Conservation (phyloP, 2,329 filamentous ascomycete species). For the Exophiala oligosperma region DNA sequence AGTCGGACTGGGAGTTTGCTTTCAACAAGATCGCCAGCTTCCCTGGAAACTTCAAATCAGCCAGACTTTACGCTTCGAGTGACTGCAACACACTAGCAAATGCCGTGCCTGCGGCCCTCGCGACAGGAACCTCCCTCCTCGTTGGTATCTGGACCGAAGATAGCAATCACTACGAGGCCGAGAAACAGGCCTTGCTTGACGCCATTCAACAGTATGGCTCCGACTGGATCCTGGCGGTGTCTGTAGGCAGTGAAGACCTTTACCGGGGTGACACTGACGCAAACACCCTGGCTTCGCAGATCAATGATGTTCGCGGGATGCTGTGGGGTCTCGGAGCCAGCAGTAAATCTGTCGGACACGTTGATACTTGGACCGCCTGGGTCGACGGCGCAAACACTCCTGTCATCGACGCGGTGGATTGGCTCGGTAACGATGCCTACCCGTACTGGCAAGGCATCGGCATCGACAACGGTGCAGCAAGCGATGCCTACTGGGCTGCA, state of each 20-base stretch:
- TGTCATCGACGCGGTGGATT: conserved; percentile 65
- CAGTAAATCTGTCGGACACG: conserved; percentile 61
- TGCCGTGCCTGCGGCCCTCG: conserved; percentile 59
- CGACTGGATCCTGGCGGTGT: conserved; percentile 63
- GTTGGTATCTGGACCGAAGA: conserved; percentile 62
- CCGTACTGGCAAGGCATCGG: conserved; percentile 64
- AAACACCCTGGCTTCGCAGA: conserved; percentile 44
- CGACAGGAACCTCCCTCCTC: conserved; percentile 61
- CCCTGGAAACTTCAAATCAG: conserved; percentile 32
- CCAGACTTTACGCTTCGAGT: conserved; percentile 32
- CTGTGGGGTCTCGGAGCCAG: conserved; percentile 46
- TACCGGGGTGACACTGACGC: conserved; percentile 56
- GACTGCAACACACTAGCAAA: conserved; percentile 52
- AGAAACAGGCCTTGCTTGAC: conserved; percentile 60
- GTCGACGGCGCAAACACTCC: conserved; percentile 59
- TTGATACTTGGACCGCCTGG: conserved; percentile 69
- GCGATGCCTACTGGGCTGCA: conserved; percentile 53
- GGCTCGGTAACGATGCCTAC: conserved; percentile 65
- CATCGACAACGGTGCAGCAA: conserved; percentile 53
- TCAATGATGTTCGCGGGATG: conserved; percentile 55
- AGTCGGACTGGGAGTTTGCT: conserved; percentile 32
- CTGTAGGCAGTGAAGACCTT: conserved; percentile 67
- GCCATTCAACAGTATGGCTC: conserved; percentile 58
- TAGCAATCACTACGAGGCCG: conserved; percentile 55
- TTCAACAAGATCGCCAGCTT: conserved; percentile 31